A percentile compares a stretch with the other conserved stretches of the same genome.
Conservation (phyloP, 1,139 yeast genomes). For the Scheffersomyces illinoinensis region DNA sequence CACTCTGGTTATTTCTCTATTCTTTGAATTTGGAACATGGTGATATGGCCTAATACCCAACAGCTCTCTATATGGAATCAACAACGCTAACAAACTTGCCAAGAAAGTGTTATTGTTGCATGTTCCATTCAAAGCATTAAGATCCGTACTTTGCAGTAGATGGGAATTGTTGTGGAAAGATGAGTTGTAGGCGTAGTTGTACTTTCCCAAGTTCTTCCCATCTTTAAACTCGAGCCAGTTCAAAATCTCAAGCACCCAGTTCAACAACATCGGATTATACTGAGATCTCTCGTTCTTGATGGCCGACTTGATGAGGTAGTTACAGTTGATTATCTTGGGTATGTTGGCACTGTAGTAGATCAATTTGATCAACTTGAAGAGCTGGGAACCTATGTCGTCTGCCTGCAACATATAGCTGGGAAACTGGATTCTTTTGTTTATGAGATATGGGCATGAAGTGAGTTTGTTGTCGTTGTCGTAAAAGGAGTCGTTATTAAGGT, state of each 20-base stretch:
- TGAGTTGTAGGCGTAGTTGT: constrained; percentile 7
- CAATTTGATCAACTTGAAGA: constrained; percentile 37
- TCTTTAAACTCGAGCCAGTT: constrained; percentile 67
- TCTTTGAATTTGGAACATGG: constrained; percentile 12
- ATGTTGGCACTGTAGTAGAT: constrained; percentile 43
- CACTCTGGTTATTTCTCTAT: constrained; percentile 43
- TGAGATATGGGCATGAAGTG: constrained; percentile 24
- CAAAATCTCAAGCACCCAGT: constrained; percentile 58
- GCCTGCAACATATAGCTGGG: constrained; percentile 38
- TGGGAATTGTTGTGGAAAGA: constrained; percentile 3
- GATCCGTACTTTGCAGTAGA: constrained; percentile 4
- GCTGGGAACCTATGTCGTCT: constrained; percentile 43
- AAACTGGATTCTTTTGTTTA: constrained; percentile 41
- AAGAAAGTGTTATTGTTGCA: constrained; percentile 32
- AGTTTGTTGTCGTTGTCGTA: neutral
- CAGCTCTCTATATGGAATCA: constrained; percentile 39
- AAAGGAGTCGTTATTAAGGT: constrained; percentile 10
- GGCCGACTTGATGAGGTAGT: constrained; percentile 30
- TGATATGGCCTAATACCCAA: constrained; percentile 35
- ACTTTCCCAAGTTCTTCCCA: constrained; percentile 30
- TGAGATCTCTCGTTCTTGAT: constrained; percentile 1
- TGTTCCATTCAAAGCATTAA: constrained; percentile 1
- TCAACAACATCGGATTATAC: constrained; percentile 26
- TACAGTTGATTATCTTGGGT: constrained; percentile 46
- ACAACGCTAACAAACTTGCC: constrained; percentile 46